Conservation (phyloP, 2,329 filamentous ascomycete species). For the Xylariaceae sp. region DNA sequence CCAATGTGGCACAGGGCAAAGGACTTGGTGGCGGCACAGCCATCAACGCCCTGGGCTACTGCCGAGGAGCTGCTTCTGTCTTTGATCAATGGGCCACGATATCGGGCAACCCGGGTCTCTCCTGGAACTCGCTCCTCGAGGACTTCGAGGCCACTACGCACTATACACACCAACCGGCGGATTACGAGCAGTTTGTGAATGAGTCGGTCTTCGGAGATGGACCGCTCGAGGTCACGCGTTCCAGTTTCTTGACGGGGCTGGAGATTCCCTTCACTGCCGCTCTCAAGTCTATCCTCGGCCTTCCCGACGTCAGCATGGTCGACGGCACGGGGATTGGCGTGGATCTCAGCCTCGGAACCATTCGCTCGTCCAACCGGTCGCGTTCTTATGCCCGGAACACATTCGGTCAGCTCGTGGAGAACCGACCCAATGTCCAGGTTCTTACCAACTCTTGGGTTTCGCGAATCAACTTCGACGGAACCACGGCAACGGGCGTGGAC, state of each 20-base stretch:
- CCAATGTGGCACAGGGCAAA: constrained; percentile 11
- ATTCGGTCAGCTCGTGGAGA: constrained; percentile 10
- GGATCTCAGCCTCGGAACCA: constrained; percentile 4
- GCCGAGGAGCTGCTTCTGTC: constrained; percentile 17
- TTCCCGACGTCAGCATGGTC: constrained; percentile 8
- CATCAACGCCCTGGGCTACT: constrained; percentile 19
- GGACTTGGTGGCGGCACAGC: constrained; percentile 16
- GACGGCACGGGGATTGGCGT: constrained; percentile 18
- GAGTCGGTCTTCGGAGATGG: constrained; percentile 4
- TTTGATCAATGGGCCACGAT: constrained; percentile 20
- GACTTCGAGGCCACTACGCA: constrained; percentile 15
- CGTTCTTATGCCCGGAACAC: constrained; percentile 17
- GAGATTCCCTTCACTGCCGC: neutral
- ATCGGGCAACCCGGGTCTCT: constrained; percentile 13
- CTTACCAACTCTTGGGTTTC: constrained; percentile 28
- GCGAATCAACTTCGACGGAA: constrained; percentile 32
- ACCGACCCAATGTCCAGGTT: constrained; percentile 12
- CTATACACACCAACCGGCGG: constrained; percentile 8
- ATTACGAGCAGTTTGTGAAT: constrained; percentile 15
- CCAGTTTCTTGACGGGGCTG: neutral
- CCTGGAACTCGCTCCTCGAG: constrained; percentile 14
- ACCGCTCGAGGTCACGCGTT: constrained; percentile 5
- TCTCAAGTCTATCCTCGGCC: neutral
- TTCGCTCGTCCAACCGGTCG: constrained; percentile 12
- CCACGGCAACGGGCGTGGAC: constrained; percentile 32